Conservation (phyloP, 768 basidiomycete species). For the Mrakia hoshinonis region DNA sequence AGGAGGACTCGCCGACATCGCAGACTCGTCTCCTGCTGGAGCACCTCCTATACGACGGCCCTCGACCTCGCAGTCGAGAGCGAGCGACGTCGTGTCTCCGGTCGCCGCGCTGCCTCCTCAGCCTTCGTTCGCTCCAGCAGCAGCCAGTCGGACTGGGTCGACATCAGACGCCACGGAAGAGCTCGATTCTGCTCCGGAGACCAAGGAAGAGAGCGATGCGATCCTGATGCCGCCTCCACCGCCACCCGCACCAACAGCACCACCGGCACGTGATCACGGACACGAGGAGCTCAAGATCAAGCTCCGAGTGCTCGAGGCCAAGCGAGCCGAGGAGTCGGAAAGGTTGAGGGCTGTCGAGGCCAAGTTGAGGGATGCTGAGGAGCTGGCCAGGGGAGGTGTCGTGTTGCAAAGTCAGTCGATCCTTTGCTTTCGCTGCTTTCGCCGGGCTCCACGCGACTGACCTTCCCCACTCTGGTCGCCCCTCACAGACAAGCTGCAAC, state of each 20-base stretch:
- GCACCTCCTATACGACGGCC: too few species aligned
- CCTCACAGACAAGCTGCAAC: constrained; percentile 59
- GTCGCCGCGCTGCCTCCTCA: too few species aligned
- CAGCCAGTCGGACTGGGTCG: background rate
- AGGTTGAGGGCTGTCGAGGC: constrained; percentile 75
- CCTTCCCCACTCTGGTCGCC: background rate
- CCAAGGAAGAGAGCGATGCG: background rate
- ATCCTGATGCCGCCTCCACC: constrained; percentile 45
- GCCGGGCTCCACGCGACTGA: too few species aligned
- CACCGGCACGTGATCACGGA: constrained; percentile 15
- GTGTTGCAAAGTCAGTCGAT: constrained; percentile 57
- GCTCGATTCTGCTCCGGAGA: background rate
- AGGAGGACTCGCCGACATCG: background rate
- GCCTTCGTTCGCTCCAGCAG: too few species aligned
- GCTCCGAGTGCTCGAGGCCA: constrained; percentile 72
- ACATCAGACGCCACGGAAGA: background rate
- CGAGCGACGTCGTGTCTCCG: background rate
- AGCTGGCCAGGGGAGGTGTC: constrained; percentile 72
- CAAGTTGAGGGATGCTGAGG: constrained; percentile 72
- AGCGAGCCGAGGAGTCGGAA: constrained; percentile 76
- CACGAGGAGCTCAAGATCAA: constrained; percentile 68
- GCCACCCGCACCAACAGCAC: constrained; percentile 35
- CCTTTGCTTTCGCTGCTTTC: background rate
- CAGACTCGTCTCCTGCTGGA: too few species aligned
- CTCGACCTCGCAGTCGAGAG: too few species aligned